These are phyloP conservation scores for Pseudisothecium myosuroides DNA, from an alignment of 225 moss, liverwort and hornwort genomes.

Conservation along the genomic window DNA sequence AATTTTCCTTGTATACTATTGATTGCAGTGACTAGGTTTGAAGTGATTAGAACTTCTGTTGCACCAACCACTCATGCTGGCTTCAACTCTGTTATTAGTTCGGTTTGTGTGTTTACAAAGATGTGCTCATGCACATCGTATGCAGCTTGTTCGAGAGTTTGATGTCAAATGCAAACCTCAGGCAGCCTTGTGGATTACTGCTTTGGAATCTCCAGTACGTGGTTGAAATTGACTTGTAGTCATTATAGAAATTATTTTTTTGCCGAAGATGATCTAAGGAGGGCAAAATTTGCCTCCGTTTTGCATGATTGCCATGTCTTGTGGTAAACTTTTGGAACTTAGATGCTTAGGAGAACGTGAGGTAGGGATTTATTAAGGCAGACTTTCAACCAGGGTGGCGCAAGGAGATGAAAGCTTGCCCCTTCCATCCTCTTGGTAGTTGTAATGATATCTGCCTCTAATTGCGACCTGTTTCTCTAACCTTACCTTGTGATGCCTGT, in stretches of 20 bases:
- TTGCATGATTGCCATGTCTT: neutral
- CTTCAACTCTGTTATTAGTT: neutral
- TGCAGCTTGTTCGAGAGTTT: neutral
- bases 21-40: neutral
- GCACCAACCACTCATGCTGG: neutral
- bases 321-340: neutral
- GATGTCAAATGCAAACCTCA: neutral
- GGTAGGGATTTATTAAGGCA: neutral
- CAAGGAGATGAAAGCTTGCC: neutral
- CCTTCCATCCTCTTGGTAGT: neutral
- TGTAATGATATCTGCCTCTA: neutral
- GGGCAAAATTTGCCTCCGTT: too few species aligned
- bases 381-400: neutral
- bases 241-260: neutral
- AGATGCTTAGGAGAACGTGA: neutral
- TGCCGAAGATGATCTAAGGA: neutral
- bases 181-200: neutral
- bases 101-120: neutral
- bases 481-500: neutral
- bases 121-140: too few species aligned
- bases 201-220: neutral
- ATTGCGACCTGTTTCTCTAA: neutral
- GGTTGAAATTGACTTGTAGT: neutral
- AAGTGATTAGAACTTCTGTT: neutral
- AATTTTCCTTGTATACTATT: neutral